A percentile compares a stretch with the other conserved stretches of the same genome.
Evolutionary conservation across 192 early-diverging fungal species (phyloP).

Genomic region (Jimgerdemannia flammicorona): DNA sequence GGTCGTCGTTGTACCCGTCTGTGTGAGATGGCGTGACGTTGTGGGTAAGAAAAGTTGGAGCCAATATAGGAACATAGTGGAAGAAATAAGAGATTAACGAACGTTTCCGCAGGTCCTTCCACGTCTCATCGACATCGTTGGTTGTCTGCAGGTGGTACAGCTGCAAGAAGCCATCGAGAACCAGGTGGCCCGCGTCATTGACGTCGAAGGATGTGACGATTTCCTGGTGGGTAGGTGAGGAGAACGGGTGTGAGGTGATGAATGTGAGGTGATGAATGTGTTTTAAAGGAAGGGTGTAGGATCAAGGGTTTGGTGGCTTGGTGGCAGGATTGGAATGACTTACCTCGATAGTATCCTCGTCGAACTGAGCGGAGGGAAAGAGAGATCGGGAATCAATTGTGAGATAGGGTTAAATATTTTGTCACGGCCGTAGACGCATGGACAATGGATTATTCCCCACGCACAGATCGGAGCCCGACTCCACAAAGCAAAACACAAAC

Average conservation of each 20-base stretch:
- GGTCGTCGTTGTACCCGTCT: background rate
- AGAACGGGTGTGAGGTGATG: constrained; percentile 11
- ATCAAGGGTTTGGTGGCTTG: background rate
- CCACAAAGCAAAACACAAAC: background rate
- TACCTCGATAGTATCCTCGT: constrained; percentile 14
- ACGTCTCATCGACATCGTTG: constrained; percentile 68
- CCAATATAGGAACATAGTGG: background rate
- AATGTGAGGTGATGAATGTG: background rate
- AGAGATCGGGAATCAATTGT: background rate
- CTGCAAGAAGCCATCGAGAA: constrained; percentile 71
- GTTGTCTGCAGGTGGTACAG: constrained; percentile 74
- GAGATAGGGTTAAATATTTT: background rate
- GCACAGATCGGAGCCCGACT: background rate
- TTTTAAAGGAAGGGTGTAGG: background rate
- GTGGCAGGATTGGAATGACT: background rate
- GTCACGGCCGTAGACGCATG: too few species aligned
- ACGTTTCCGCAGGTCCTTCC: constrained; percentile 68
- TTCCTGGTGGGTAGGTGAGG: constrained; percentile 44
- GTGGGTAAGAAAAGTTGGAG: background rate
- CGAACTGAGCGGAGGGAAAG: constrained; percentile 10
- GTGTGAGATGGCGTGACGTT: background rate
- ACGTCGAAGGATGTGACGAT: constrained; percentile 65
- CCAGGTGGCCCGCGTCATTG: constrained; percentile 57
- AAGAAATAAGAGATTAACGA: background rate
- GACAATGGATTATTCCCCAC: background rate